These are phyloP conservation scores for Hyaloperonospora brassicae DNA, from an alignment of 352 stramenopile species.

Conservation along the genomic window DNA sequence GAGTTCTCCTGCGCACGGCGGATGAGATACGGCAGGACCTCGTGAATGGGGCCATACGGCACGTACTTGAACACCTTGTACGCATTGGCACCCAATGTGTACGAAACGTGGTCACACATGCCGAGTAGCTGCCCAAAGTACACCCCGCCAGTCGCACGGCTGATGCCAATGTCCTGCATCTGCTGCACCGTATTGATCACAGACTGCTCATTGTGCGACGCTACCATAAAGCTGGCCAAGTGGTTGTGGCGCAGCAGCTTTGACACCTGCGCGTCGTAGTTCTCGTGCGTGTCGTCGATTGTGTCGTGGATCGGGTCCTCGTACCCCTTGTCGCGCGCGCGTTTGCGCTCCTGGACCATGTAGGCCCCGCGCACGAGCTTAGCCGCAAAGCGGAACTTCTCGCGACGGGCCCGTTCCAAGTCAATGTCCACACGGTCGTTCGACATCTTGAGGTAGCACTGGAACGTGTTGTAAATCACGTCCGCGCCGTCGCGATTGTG, in stretches of 20 bases:
- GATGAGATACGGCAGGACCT: conserved; percentile 96
- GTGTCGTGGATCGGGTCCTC: conserved; percentile 89
- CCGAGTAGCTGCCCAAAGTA: conserved; percentile 97
- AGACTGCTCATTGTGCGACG: conserved; percentile 95
- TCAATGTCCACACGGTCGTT: conserved; percentile 85
- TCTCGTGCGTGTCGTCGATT: conserved; percentile 90
- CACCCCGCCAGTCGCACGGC: conserved; percentile 58
- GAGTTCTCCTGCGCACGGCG: conserved; percentile 95
- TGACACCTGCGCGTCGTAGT: conserved; percentile 90
- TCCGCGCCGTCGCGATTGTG: conserved; percentile 85
- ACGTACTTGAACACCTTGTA: conserved; percentile 98
- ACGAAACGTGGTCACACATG: conserved; percentile 96
- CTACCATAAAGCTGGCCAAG: conserved; percentile 93
- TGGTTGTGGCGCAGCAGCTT: conserved; percentile 84
- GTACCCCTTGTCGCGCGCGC: conserved; percentile 71
- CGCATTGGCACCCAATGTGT: conserved; percentile 86
- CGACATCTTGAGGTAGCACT: conserved; percentile 96
- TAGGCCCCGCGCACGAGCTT: conserved; percentile 98
- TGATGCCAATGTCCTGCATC: conserved; percentile 88
- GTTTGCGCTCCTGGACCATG: conserved; percentile 94
- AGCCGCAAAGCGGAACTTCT: conserved; percentile 91
- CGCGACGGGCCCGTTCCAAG: conserved; percentile 86
- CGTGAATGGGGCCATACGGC: conserved; percentile 93
- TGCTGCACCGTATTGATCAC: conserved; percentile 89
- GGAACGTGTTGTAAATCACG: conserved; percentile 97